Conservation (phyloP, 1,284 basidiomycete genomes). For the Cerioporus squamosus region DNA sequence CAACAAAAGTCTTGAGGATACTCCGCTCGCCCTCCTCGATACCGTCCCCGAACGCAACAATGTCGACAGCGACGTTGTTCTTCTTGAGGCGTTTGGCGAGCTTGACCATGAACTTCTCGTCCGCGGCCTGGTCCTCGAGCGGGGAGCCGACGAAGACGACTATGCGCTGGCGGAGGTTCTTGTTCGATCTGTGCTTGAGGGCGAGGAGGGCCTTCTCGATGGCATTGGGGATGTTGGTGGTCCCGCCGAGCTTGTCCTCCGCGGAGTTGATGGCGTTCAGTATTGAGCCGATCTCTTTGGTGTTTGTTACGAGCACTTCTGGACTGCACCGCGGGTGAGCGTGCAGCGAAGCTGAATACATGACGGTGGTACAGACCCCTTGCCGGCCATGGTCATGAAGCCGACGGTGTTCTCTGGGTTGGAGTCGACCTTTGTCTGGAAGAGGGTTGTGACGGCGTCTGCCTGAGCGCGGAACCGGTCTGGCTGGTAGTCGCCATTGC, state of each 20-base stretch:
- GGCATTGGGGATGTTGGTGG: conserved; percentile 85
- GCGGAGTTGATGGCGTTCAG: conserved; percentile 79
- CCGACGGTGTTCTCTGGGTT: conserved; percentile 99
- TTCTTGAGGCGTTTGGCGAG: conserved; percentile 98
- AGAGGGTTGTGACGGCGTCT: conserved; percentile 91
- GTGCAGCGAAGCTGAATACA: background rate
- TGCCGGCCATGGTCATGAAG: conserved; percentile 97
- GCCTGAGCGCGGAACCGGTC: conserved; percentile 89
- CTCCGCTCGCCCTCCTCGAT: conserved; percentile 68
- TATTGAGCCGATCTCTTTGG: conserved; percentile 94
- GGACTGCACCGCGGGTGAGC: conserved; percentile 58
- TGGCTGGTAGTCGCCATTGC: conserved; percentile 94
- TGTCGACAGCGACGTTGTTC: conserved; percentile 97
- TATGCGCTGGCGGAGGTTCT: conserved; percentile 95
- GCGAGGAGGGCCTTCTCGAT: conserved; percentile 95
- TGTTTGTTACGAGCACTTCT: conserved; percentile 94
- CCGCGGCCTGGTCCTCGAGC: conserved; percentile 63
- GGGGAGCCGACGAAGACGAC: conserved; percentile 95
- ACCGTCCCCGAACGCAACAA: conserved; percentile 81
- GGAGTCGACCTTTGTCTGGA: conserved; percentile 91
- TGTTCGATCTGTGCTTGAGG: conserved; percentile 97
- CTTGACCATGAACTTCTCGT: conserved; percentile 80
- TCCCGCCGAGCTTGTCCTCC: conserved; percentile 75
- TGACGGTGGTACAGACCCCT: conserved; percentile 65
- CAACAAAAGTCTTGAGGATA: conserved; percentile 78